Percentiles rank a stretch among this genome's conserved stretches.
phyloP scores from a whole-genome alignment of 2,329 filamentous ascomycete genomes.

The Tetracladium maxilliforme region DNA sequence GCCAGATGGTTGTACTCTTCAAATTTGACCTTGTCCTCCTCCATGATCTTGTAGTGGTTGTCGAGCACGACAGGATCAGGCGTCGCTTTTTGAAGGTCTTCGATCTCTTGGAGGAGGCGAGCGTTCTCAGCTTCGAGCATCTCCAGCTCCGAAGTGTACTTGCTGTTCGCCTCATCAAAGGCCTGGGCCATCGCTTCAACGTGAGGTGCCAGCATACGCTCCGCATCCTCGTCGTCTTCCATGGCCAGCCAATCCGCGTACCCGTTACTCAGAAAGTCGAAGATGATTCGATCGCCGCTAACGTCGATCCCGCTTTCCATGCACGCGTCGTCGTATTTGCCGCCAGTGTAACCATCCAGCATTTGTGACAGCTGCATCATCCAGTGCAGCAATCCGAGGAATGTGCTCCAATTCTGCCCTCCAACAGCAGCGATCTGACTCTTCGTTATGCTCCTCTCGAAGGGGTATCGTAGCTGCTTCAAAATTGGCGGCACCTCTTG shows the following conservation, averaged over 20 bases:
- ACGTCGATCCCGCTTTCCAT: constrained; percentile 80
- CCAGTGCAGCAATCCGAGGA: constrained; percentile 90
- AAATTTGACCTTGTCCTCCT: constrained; percentile 89
- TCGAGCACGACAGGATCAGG: constrained; percentile 75
- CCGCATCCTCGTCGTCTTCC: constrained; percentile 78
- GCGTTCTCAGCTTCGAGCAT: constrained; percentile 78
- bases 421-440: constrained; percentile 90
- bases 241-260: constrained; percentile 92
- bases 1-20: constrained; percentile 86
- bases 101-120: constrained; percentile 69
- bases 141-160: constrained; percentile 71
- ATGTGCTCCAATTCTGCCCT: constrained; percentile 93
- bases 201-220: constrained; percentile 67
- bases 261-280: constrained; percentile 76
- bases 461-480: constrained; percentile 89
- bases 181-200: constrained; percentile 75
- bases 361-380: constrained; percentile 97
- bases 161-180: constrained; percentile 74
- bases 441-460: constrained; percentile 90
- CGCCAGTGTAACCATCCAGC: constrained; percentile 67
- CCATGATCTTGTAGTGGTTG: constrained; percentile 81
- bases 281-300: constrained; percentile 81
- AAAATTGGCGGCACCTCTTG: constrained; percentile 86
- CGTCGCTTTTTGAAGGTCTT: constrained; percentile 75
- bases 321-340: constrained; percentile 82